phyloP scores from a whole-genome alignment of 768 basidiomycete species.

The Boletus vermiculosoides region DNA sequence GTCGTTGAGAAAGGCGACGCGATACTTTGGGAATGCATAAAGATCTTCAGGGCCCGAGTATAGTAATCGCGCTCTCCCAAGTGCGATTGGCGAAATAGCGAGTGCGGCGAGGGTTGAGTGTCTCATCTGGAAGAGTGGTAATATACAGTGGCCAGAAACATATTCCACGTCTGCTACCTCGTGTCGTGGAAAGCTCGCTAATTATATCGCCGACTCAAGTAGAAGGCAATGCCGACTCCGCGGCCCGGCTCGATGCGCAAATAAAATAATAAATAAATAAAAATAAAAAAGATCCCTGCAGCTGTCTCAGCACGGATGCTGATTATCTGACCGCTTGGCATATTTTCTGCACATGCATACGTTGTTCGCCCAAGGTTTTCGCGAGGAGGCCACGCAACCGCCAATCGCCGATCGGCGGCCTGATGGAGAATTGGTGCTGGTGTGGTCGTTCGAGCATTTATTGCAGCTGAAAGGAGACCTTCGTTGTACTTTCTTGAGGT shows the following conservation, averaged over 20 bases:
- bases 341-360: constrained; percentile 4
- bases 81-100: constrained; percentile 13
- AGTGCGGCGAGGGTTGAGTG: constrained; percentile 17
- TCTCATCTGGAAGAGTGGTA: constrained; percentile 12
- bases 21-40: constrained; percentile 79
- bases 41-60: constrained; percentile 79
- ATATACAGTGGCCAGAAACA: neutral
- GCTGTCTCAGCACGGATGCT: neutral
- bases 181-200: constrained; percentile 21
- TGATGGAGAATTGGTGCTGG: constrained; percentile 4
- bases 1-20: constrained; percentile 74
- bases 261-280: neutral
- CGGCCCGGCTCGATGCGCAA: constrained; percentile 18
- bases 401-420: constrained; percentile 32
- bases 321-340: constrained; percentile 1
- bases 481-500: neutral
- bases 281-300: neutral
- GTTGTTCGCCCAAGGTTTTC: constrained; percentile 11
- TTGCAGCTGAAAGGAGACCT: neutral
- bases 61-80: constrained; percentile 38
- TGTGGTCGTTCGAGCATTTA: neutral
- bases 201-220: constrained; percentile 37
- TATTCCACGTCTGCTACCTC: constrained; percentile 10
- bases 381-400: constrained; percentile 27
- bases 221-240: constrained; percentile 23